Percentiles rank a stretch among this genome's conserved stretches.
These are phyloP conservation scores for Boletales sp. DNA, from an alignment of 768 basidiomycete genomes.

Conservation along the genomic window DNA sequence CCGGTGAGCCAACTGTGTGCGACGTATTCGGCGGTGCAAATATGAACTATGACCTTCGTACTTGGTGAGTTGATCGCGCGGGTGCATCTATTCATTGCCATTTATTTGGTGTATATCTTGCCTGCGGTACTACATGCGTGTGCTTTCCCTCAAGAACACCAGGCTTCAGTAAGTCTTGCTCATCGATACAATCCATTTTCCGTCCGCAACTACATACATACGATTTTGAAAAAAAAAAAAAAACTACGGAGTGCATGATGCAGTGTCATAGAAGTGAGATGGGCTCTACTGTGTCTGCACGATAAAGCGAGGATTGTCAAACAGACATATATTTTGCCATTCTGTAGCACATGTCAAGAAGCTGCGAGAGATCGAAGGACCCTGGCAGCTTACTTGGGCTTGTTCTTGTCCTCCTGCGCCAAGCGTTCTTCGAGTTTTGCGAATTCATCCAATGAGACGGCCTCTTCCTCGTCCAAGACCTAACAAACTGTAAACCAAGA, in stretches of 20 bases:
- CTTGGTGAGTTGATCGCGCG: not conserved
- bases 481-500: slow-evolving; percentile 30
- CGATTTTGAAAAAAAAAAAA: too few relatives aligned
- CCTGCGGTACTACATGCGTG: too few relatives aligned
- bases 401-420: slow-evolving; percentile 37
- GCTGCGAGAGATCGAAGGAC: not conserved
- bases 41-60: not conserved
- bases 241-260: too few relatives aligned
- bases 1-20: too few relatives aligned
- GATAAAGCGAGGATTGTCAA: slow-evolving; percentile 28
- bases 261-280: too few relatives aligned
- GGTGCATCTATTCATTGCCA: too few relatives aligned
- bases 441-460: slow-evolving; percentile 84
- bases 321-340: slow-evolving; percentile 85
- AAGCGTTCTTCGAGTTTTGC: slow-evolving; percentile 79
- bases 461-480: slow-evolving; percentile 89
- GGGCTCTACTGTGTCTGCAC: too few relatives aligned
- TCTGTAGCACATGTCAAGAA: slow-evolving; percentile 33
- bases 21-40: not conserved
- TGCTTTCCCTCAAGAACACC: too few relatives aligned
- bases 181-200: too few relatives aligned
- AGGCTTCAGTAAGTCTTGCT: too few relatives aligned
- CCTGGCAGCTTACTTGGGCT: slow-evolving; percentile 43
- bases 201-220: too few relatives aligned
- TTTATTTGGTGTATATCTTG: too few relatives aligned